Evolutionary conservation across 2,329 filamentous ascomycete genomes (phyloP), one percentile per base, ranked within the genome.

Genomic region (Venturia carpophila): DNA sequence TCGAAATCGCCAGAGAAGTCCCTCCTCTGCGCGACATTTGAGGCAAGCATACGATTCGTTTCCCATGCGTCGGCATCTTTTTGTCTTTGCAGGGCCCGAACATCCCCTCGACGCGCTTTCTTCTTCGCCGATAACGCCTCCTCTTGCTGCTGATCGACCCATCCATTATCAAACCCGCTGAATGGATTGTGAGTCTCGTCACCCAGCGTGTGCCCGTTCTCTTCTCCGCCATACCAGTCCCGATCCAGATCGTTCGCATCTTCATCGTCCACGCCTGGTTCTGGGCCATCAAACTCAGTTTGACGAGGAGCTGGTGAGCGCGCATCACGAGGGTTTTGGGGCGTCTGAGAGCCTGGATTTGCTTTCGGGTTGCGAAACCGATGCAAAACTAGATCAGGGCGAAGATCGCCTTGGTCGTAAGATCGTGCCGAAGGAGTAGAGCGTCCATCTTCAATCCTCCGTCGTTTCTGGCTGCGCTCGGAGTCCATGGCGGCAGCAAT

Each of bases 61-160:
- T 99, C 95, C 94, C 94, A 99, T 0, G 92, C 93, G 76, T 99
- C 94, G 55, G 94, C 92, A 73, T 99, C 94, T 73, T 90, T 92
- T 75, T 96, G 91, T 71, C 92, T 90, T 76, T 56, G 89, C 89
- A 72, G 86, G 19, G 60, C 27, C 3, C 49, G 27, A 27, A 49
- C 24, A 37, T 60, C 42, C 91, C 74, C 89, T 82, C 85, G 82
- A 71, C 84, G 87, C 63, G 83, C 87, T 5, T 87, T 82, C 79
- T 94, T 94, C 81, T 91, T 94, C 75, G 95, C 90, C 10, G 86
- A 82, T 74, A 92, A 78, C 17, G 86, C 88, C 19, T 83, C 83
- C 75, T 96, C 91, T 30, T 83, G 81, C 72, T 91, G 85, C 73
- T 90, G 87, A 68, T 92, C 91, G 76, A 88, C 87, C 74, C 87